These are phyloP conservation scores for Penicillium alfredii DNA, from an alignment of 495 filamentous ascomycete genomes.

Conservation along the genomic window DNA sequence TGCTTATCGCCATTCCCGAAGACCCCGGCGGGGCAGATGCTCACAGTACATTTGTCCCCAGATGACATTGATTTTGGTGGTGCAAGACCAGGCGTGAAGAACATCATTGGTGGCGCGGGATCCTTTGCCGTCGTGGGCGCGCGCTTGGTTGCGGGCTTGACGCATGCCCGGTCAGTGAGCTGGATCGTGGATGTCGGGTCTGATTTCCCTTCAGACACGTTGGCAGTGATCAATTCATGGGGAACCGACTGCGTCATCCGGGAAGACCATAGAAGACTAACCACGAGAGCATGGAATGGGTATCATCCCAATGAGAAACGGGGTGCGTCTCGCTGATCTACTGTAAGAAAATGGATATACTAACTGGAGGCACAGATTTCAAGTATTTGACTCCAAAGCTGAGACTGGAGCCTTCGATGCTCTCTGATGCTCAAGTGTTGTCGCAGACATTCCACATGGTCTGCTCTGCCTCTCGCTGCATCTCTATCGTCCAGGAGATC, in stretches of 20 bases:
- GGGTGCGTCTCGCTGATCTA: constrained; percentile 31
- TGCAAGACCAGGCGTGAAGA: constrained; percentile 50
- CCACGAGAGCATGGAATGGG: constrained; percentile 88
- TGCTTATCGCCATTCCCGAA: constrained; percentile 10
- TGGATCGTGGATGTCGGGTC: constrained; percentile 88
- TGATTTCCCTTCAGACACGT: constrained; percentile 71
- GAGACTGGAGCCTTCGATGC: constrained; percentile 58
- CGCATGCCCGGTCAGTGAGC: constrained; percentile 53
- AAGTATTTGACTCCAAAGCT: constrained; percentile 82
- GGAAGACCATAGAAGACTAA: constrained; percentile 58
- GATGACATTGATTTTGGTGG: constrained; percentile 82
- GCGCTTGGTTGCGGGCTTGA: constrained; percentile 63
- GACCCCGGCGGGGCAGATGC: constrained; percentile 13
- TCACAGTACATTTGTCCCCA: constrained; percentile 32
- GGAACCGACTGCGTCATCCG: constrained; percentile 65
- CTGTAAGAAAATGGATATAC: constrained; percentile 5
- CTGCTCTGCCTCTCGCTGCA: constrained; percentile 73
- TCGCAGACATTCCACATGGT: constrained; percentile 83
- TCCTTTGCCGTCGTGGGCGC: constrained; percentile 83
- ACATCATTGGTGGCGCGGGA: constrained; percentile 82
- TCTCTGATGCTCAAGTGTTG: constrained; percentile 53
- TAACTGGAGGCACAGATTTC: constrained; percentile 58
- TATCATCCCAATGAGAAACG: constrained; percentile 58
- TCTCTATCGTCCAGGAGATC: constrained; percentile 61
- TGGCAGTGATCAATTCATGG: constrained; percentile 61